phyloP scores from a whole-genome alignment of 2,329 filamentous ascomycete genomes.

The Acrocalymma vagum region DNA sequence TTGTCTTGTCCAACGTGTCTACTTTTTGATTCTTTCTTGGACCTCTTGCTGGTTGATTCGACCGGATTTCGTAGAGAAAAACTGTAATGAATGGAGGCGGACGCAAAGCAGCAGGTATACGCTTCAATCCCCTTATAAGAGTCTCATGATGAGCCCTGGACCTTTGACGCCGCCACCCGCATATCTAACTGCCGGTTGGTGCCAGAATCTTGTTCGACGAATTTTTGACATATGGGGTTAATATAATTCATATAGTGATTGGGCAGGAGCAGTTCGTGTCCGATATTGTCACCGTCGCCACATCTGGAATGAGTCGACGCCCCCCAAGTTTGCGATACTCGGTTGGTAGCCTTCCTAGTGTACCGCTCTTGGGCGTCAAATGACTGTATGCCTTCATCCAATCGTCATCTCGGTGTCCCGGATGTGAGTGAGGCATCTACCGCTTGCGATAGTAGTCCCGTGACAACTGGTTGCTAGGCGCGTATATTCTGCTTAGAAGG shows the following conservation, averaged over 20 bases:
- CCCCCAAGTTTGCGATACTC: slow-evolving; percentile 22
- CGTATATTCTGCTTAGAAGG: slow-evolving; percentile 8
- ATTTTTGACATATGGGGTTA: slow-evolving; percentile 34
- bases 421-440: slow-evolving; percentile 19
- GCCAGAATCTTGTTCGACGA: slow-evolving; percentile 29
- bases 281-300: slow-evolving; percentile 25
- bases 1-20: too few relatives aligned
- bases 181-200: slow-evolving; percentile 35
- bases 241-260: slow-evolving; percentile 39
- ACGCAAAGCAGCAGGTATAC: slow-evolving; percentile 13
- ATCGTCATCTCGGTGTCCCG: slow-evolving; percentile 13
- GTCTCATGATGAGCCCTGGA: slow-evolving; percentile 8
- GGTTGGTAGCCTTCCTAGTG: slow-evolving; percentile 15
- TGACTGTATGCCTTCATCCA: slow-evolving; percentile 4
- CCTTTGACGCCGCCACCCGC: slow-evolving; percentile 24
- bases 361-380: slow-evolving; percentile 20
- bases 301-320: slow-evolving; percentile 19
- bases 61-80: slow-evolving; percentile 7
- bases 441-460: slow-evolving; percentile 19
- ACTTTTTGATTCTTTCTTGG: slow-evolving; percentile 15
- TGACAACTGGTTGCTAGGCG: slow-evolving; percentile 12
- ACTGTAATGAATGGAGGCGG: slow-evolving; percentile 24
- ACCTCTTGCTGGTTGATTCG: slow-evolving; percentile 6
- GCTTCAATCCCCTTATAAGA: slow-evolving; percentile 1
- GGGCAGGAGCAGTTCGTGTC: slow-evolving; percentile 25